Conservation (phyloP, 148 eudicot species). For the Chenopodium berlandieri region DNA sequence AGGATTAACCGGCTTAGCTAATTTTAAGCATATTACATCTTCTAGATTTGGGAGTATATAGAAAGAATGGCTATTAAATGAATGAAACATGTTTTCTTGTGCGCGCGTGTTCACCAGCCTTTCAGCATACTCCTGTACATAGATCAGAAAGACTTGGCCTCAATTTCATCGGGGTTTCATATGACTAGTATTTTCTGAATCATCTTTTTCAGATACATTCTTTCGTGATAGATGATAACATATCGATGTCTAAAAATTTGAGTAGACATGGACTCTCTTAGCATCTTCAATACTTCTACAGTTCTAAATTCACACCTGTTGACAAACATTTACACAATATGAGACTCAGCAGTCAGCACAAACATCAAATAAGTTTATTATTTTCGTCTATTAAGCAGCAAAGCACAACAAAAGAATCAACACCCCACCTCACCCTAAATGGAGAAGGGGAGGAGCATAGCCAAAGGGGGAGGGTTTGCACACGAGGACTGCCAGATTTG, state of each 20-base stretch:
- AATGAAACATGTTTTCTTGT: background rate
- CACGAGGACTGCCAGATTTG: too few species aligned
- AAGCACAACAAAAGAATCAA: background rate
- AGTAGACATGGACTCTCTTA: background rate
- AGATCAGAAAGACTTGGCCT: background rate
- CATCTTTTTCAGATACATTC: background rate
- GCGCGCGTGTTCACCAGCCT: background rate
- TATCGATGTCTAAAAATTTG: background rate
- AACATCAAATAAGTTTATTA: background rate
- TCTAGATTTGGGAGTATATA: background rate
- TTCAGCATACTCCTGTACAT: conserved; percentile 13
- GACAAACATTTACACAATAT: conserved; percentile 8
- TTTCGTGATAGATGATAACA: background rate
- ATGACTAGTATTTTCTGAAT: background rate
- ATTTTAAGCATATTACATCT: conserved; percentile 6
- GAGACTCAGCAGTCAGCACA: background rate
- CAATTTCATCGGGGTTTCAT: background rate
- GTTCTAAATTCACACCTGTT: conserved; percentile 29
- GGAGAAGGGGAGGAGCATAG: background rate
- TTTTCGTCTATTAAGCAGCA: background rate
- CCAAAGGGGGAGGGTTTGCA: background rate
- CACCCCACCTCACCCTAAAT: background rate
- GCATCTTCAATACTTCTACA: conserved; percentile 14
- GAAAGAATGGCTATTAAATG: background rate
- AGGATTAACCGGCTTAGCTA: background rate